Conservation (phyloP, 2,329 filamentous ascomycete genomes). For the Thelonectria rubi region DNA sequence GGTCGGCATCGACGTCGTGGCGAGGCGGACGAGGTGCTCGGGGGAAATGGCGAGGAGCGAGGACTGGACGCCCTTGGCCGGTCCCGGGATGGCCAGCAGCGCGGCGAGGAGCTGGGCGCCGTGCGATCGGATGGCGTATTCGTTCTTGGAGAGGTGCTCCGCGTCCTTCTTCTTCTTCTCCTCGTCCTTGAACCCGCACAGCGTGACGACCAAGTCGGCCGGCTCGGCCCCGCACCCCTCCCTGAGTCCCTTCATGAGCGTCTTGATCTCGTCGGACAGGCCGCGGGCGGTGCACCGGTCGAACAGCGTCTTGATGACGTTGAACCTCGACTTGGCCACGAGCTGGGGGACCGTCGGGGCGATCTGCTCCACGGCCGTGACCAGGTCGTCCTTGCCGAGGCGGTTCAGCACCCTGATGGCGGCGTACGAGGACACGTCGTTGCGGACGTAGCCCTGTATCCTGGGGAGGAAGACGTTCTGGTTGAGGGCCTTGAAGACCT, state of each 20-base stretch:
- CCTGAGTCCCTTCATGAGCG: slow-evolving; percentile 58
- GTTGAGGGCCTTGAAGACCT: slow-evolving; percentile 90
- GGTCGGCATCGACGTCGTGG: slow-evolving; percentile 62
- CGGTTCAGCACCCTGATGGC: slow-evolving; percentile 84
- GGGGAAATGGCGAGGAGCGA: slow-evolving; percentile 69
- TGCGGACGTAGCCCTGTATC: slow-evolving; percentile 82
- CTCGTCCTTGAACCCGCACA: slow-evolving; percentile 57
- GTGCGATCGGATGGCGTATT: slow-evolving; percentile 66
- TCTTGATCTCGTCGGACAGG: slow-evolving; percentile 60
- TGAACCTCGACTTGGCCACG: slow-evolving; percentile 77
- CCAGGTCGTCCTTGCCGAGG: slow-evolving; percentile 85
- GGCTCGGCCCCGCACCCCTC: slow-evolving; percentile 59
- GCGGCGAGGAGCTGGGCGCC: slow-evolving; percentile 83
- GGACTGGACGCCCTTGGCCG: slow-evolving; percentile 76
- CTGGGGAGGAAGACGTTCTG: slow-evolving; percentile 80
- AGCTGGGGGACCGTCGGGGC: slow-evolving; percentile 76
- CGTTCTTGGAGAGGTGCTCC: slow-evolving; percentile 63
- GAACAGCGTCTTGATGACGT: slow-evolving; percentile 82
- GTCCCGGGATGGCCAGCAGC: slow-evolving; percentile 78
- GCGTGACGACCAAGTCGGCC: slow-evolving; percentile 58
- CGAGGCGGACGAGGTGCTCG: slow-evolving; percentile 69
- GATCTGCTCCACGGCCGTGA: slow-evolving; percentile 75
- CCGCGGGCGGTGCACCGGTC: slow-evolving; percentile 81
- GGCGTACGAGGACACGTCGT: slow-evolving; percentile 90
- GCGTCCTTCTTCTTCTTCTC: slow-evolving; percentile 49